Base-by-base conservation (phyloP, 306 rosid genomes). In the Chamaecrista fasciculata region DNA sequence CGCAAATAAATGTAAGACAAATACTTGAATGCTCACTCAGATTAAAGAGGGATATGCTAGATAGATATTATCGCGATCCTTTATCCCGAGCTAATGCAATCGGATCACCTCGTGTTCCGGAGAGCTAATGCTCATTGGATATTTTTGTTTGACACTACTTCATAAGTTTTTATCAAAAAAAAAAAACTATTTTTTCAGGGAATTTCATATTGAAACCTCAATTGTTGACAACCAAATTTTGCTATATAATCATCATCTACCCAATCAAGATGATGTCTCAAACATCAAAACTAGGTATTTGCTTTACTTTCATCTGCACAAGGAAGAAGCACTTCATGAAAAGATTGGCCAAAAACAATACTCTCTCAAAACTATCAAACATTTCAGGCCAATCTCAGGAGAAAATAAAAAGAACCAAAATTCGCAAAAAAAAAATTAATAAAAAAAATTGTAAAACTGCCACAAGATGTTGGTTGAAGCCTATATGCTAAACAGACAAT, bases 221-320 rank as follows among this genome's bases (percentile, higher is more conserved):
- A 40, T 24, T 50, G 67, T 37, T 49, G 21, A 15, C 26, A 21
- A 36, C n/a, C 14, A 51, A 36, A 26, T 16, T 20, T 51, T 55
- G 40, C 26, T 16, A 21, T 50, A 20, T 21, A 59, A 62, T 56
- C 51, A 60, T 57, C 52, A 48, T 50, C 37, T 20, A 64, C 69
- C 31, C 58, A 70, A 72, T 7, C 44, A 65, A 66, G 60, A 70
- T 67, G 59, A 74, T 36, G 39, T 72, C 67, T 46, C 74, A 79
- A 77, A 71, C 73, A 72, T 70, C 10, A 51, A 63, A 79, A 55
- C 75, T 39, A 75, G 40, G 76, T 51, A 66, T 70, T 48, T 56
- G 69, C 66, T 75, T 58, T 75, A 81, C 81, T 70, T 67, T 72
- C 86, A 72, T 82, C 79, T 80, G 86, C 88, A 83, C 86, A 78